A percentile compares a stretch with the other conserved stretches of the same genome.
These are phyloP conservation scores for Cajanus cajan DNA, from an alignment of 306 rosid genomes.

Conservation along the genomic window DNA sequence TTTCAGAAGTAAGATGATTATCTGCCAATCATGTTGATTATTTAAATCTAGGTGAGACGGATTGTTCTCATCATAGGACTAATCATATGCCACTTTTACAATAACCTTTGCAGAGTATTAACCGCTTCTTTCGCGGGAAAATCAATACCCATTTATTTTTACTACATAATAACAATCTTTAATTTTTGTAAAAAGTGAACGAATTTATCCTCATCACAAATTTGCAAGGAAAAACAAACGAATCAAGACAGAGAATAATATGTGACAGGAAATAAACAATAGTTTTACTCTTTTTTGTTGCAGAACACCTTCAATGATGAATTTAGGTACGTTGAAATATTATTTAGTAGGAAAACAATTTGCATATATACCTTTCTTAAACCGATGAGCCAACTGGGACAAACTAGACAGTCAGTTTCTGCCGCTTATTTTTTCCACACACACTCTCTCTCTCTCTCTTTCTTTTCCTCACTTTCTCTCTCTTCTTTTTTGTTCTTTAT, in stretches of 20 bases:
- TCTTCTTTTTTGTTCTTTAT: slow-evolving; percentile 21
- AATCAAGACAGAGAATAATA: too few species aligned
- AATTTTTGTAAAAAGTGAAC: background rate
- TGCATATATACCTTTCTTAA: slow-evolving; percentile 36
- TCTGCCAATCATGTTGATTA: background rate
- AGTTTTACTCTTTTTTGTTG: background rate
- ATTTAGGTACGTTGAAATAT: background rate
- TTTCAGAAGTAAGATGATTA: too few species aligned
- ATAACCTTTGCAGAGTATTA: background rate
- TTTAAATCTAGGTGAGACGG: background rate
- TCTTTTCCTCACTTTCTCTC: background rate
- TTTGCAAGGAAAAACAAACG: background rate
- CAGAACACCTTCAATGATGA: background rate
- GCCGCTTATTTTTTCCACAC: slow-evolving; percentile 1
- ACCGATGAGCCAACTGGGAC: slow-evolving; percentile 25
- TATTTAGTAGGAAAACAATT: background rate
- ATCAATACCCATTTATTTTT: background rate
- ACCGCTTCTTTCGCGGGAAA: background rate
- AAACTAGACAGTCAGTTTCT: slow-evolving; percentile 16
- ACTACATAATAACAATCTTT: background rate
- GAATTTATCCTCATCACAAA: background rate
- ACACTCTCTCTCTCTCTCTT: slow-evolving; percentile 16
- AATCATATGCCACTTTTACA: background rate
- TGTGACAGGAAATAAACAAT: too few species aligned
- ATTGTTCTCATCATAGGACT: background rate